phyloP scores from a whole-genome alignment of 441 rosid species.

The Adansonia rubrostipa region DNA sequence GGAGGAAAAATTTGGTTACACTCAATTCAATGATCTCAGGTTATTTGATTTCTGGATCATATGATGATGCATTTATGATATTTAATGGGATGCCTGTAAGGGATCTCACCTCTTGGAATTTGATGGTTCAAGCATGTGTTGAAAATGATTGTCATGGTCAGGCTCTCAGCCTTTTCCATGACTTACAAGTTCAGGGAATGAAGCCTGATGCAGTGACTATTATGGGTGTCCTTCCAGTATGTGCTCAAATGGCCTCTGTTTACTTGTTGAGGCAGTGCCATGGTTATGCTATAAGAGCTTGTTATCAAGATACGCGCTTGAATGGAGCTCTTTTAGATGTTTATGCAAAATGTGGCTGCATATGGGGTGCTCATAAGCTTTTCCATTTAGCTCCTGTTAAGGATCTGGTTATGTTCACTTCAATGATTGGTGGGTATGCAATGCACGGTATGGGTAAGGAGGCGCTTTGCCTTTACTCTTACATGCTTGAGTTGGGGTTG shows the following conservation, averaged over 20 bases:
- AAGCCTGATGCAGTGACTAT: constrained; percentile 77
- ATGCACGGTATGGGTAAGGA: constrained; percentile 85
- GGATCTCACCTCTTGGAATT: constrained; percentile 84
- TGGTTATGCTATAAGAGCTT: constrained; percentile 62
- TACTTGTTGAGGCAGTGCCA: constrained; percentile 73
- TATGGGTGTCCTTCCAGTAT: constrained; percentile 74
- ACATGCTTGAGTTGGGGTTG: constrained; percentile 56
- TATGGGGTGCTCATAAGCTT: constrained; percentile 58
- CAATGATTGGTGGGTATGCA: constrained; percentile 80
- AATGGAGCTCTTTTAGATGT: constrained; percentile 69
- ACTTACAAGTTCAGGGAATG: constrained; percentile 63
- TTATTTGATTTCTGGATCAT: constrained; percentile 56
- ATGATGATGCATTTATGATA: constrained; percentile 48
- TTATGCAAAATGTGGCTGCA: constrained; percentile 82
- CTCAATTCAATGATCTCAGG: constrained; percentile 69
- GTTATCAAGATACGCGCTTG: constrained; percentile 59
- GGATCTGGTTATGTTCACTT: constrained; percentile 75
- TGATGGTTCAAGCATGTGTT: constrained; percentile 70
- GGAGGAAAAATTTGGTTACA: constrained; percentile 53
- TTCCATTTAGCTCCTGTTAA: constrained; percentile 54
- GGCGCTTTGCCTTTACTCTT: constrained; percentile 64
- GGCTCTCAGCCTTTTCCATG: constrained; percentile 56
- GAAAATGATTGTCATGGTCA: constrained; percentile 54
- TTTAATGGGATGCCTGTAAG: constrained; percentile 51
- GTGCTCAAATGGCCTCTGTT: constrained; percentile 60